Percentiles rank a stretch among this genome's conserved stretches.
Evolutionary conservation across 768 basidiomycete species (phyloP).

Genomic region (Imleria badia): DNA sequence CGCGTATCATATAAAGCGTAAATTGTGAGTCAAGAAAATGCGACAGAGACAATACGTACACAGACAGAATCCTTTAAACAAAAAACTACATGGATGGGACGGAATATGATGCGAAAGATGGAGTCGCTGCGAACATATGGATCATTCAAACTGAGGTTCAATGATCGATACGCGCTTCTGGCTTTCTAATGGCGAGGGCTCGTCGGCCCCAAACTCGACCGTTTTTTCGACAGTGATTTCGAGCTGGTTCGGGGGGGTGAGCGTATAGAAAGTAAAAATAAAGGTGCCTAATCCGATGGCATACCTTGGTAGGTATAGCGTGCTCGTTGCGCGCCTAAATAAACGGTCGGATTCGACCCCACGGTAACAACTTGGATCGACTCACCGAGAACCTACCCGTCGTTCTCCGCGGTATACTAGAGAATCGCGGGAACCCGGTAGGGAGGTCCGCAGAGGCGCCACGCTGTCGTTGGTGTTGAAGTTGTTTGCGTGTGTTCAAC

Average conservation of each 20-base stretch:
- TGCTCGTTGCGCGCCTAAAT: conserved; percentile 12
- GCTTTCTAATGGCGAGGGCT: not conserved
- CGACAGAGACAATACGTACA: too few relatives aligned
- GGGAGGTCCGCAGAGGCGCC: conserved; percentile 31
- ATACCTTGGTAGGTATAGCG: conserved; percentile 19
- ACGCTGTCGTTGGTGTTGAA: conserved; percentile 31
- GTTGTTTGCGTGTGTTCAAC: conserved; percentile 38
- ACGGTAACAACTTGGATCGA: not conserved
- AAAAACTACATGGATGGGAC: too few relatives aligned
- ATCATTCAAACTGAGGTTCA: conserved; percentile 10
- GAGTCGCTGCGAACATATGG: not conserved
- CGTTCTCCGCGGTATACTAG: conserved; percentile 17
- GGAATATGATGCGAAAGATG: not conserved
- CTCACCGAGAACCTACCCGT: conserved; percentile 12
- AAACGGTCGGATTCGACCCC: not conserved
- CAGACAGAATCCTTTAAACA: too few relatives aligned
- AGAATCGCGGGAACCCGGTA: conserved; percentile 23
- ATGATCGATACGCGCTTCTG: conserved; percentile 6
- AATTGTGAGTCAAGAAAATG: too few relatives aligned
- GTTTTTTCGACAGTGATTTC: conserved; percentile 33
- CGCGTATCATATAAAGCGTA: too few relatives aligned
- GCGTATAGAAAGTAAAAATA: not conserved
- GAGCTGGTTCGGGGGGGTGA: conserved; percentile 13
- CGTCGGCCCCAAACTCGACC: conserved; percentile 25
- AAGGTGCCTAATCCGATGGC: not conserved